Evolutionary conservation across 2,329 filamentous ascomycete species (phyloP).

Genomic region (Neofusicoccum laricinum): DNA sequence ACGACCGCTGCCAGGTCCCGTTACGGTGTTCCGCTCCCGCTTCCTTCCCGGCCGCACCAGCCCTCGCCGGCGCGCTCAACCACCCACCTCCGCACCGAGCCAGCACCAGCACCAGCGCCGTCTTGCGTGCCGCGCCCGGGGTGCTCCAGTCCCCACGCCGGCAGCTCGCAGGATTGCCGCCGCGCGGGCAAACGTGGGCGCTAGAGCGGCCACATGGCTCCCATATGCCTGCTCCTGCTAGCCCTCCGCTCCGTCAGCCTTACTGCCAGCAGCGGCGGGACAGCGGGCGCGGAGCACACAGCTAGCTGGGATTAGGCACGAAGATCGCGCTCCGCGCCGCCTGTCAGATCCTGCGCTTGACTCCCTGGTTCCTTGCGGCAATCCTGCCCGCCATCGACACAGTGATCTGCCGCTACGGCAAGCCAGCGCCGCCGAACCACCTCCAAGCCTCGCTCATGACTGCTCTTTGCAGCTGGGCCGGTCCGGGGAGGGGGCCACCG

Average conservation of each 20-base stretch:
- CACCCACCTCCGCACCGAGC: neutral
- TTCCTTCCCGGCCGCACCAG: neutral
- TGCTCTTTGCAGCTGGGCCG: slow-evolving; percentile 8
- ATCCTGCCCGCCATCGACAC: slow-evolving; percentile 5
- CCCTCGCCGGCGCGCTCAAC: neutral
- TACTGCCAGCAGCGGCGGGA: neutral
- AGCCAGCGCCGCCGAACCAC: slow-evolving; percentile 13
- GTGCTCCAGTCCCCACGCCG: neutral
- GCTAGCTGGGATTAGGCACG: slow-evolving; percentile 13
- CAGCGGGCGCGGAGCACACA: slow-evolving; percentile 4
- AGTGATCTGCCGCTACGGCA: slow-evolving; percentile 14
- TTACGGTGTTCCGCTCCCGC: neutral
- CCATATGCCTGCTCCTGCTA: neutral
- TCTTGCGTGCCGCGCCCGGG: neutral
- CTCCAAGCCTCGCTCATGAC: slow-evolving; percentile 8
- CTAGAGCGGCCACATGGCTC: slow-evolving; percentile 6
- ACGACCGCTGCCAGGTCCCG: neutral
- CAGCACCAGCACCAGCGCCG: neutral
- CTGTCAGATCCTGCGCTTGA: slow-evolving; percentile 12
- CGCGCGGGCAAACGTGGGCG: too few relatives aligned
- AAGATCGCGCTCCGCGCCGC: neutral
- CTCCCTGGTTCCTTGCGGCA: slow-evolving; percentile 11
- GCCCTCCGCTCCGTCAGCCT: neutral
- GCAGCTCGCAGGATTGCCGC: slow-evolving; percentile 2
- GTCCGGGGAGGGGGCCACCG: neutral